Conservation (phyloP, 2,329 filamentous ascomycete genomes). For the Clonostachys rosea region DNA sequence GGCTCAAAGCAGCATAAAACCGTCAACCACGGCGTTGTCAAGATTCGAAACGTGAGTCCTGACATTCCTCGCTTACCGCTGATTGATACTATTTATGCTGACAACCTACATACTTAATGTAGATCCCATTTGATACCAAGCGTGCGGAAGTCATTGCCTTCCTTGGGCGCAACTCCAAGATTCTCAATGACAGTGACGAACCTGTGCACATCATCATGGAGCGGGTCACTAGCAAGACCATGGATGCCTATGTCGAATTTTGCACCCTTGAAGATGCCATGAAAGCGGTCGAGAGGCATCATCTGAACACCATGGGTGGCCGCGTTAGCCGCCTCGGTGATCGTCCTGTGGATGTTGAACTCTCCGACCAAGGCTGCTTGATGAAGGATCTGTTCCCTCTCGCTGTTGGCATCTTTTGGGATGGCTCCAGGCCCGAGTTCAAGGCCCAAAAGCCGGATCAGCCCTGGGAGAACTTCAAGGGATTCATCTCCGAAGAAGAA, state of each 20-base stretch:
- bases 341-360: constrained; percentile 50
- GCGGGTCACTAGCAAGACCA: constrained; percentile 55
- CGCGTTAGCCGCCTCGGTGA: constrained; percentile 48
- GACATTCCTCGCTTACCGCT: too few relatives aligned
- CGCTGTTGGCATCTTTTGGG: constrained; percentile 52
- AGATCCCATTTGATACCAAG: constrained; percentile 53
- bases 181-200: constrained; percentile 48
- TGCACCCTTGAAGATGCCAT: constrained; percentile 45
- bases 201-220: constrained; percentile 63
- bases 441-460: constrained; percentile 23
- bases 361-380: constrained; percentile 50
- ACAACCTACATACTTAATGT: neutral
- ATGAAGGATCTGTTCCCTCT: constrained; percentile 61
- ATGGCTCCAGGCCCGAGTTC: constrained; percentile 35
- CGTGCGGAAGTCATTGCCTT: constrained; percentile 53
- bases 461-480: constrained; percentile 50
- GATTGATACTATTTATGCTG: too few relatives aligned
- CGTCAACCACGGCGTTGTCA: constrained; percentile 36
- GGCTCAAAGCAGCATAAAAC: constrained; percentile 20
- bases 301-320: constrained; percentile 26
- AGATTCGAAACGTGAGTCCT: constrained; percentile 43
- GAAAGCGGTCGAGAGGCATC: constrained; percentile 43
- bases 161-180: constrained; percentile 50
- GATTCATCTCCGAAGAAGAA: constrained; percentile 59
- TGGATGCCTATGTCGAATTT: constrained; percentile 58